A percentile compares a stretch with the other conserved stretches of the same genome.
Conservation (phyloP, 169 alveolate genomes). For the Eimeria sp. region DNA sequence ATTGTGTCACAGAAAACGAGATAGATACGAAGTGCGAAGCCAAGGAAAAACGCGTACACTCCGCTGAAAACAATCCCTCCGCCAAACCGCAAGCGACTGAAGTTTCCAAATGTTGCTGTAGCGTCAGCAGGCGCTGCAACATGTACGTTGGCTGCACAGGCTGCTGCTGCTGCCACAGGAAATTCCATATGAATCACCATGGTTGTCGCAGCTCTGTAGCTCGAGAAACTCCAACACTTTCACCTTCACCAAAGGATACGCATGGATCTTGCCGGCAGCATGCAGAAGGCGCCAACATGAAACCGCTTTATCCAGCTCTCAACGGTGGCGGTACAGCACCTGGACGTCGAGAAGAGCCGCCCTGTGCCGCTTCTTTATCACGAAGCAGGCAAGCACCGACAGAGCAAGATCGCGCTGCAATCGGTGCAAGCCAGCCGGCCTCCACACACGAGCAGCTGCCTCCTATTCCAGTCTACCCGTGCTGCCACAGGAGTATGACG, state of each 20-base stretch:
- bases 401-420: background rate
- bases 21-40: background rate
- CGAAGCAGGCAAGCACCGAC: background rate
- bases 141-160: background rate
- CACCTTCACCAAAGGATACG: background rate
- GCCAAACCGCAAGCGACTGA: background rate
- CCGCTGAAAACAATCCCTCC: background rate
- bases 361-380: background rate
- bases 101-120: conserved; percentile 5
- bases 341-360: background rate
- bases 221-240: background rate
- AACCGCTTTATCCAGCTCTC: background rate
- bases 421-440: background rate
- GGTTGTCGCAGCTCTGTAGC: background rate
- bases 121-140: conserved; percentile 6
- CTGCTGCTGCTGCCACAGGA: conserved; percentile 23
- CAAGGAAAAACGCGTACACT: background rate
- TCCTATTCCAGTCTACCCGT: background rate
- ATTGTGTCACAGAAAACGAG: background rate
- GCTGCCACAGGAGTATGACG: background rate
- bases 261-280: background rate
- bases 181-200: background rate
- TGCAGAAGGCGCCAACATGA: background rate
- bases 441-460: background rate
- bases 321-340: background rate